Evolutionary conservation across 257 asterid genomes (phyloP), one percentile per base, ranked within the genome.

Genomic region (Leptodermis oblonga): DNA sequence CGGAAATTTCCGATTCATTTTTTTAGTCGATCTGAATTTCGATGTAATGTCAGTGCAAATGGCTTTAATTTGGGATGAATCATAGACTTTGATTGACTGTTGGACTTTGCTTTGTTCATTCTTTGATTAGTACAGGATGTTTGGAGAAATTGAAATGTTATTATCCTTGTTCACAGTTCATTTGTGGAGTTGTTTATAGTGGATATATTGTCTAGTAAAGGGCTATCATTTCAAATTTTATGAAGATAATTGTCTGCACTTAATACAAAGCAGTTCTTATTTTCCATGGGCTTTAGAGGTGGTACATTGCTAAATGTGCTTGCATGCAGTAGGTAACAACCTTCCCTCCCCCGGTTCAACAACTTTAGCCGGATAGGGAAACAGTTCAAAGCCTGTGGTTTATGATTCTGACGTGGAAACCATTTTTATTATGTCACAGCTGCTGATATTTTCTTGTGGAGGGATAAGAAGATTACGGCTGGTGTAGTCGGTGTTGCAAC

Each of bases 361-460:
- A n/a, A n/a, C n/a, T n/a, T n/a, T n/a, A n/a, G n/a, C n/a, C n/a
- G 18, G 33, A 54, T 23, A 26, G n/a, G n/a, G 15, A 36, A 20
- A 4, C 12, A 25, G 41, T 1, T 23, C 9, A 23, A 23, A 30
- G 53, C 26, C 28, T n/a, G n/a, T n/a, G n/a, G n/a, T 30, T n/a
- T 39, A 0, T 0, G 13, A 33, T 70, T 51, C 61, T 71, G 51
- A 67, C 2, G 28, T 66, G 15, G 20, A 22, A 15, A 51, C 62
- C 14, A 58, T 59, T 14, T 37, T 60, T 60, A 15, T 31, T 65
- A 68, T 73, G 15, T 61, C 49, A 75, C 90, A 92, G 98, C 97
- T 79, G 98, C 98, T 78, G 96, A 90, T 71, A 77, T 92, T 76
- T 90, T 86, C 81, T 82, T 92, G n/a, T 92, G 98, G 98, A 86